Percentiles rank a stretch among this genome's conserved stretches.
These are phyloP conservation scores for Lodderomyces margitis DNA, from an alignment of 1,139 yeast genomes.

Conservation along the genomic window DNA sequence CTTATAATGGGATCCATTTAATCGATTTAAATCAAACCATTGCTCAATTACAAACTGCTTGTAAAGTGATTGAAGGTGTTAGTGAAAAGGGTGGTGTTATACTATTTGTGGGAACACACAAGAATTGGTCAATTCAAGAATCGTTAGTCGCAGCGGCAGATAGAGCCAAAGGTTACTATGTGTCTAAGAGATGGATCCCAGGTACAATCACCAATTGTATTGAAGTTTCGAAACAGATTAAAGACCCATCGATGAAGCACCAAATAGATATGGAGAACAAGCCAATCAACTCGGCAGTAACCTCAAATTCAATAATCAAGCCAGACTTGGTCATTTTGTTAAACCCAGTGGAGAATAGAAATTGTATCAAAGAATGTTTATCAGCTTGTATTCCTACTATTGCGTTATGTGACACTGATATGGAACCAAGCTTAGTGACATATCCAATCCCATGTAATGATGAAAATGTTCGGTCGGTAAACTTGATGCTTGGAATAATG, in stretches of 20 bases:
- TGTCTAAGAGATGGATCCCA: slow-evolving; percentile 87
- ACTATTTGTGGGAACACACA: slow-evolving; percentile 79
- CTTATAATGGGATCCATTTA: slow-evolving; percentile 82
- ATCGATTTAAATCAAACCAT: slow-evolving; percentile 87
- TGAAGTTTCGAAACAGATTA: slow-evolving; percentile 73
- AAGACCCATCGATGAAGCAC: slow-evolving; percentile 50
- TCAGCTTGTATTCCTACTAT: slow-evolving; percentile 86
- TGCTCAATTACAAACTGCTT: slow-evolving; percentile 71
- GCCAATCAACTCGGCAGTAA: slow-evolving; percentile 56
- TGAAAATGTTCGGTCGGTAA: slow-evolving; percentile 81
- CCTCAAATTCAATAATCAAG: slow-evolving; percentile 52
- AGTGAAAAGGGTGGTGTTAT: slow-evolving; percentile 83
- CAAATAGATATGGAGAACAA: slow-evolving; percentile 40
- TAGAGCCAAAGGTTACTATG: slow-evolving; percentile 76
- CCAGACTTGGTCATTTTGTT: slow-evolving; percentile 87
- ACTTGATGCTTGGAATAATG: slow-evolving; percentile 76
- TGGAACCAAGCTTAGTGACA: slow-evolving; percentile 84
- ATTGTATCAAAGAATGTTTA: slow-evolving; percentile 78
- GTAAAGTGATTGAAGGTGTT: slow-evolving; percentile 75
- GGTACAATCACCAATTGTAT: slow-evolving; percentile 89
- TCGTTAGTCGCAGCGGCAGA: slow-evolving; percentile 78
- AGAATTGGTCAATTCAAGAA: slow-evolving; percentile 64
- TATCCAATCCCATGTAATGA: slow-evolving; percentile 97
- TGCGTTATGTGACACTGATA: slow-evolving; percentile 91
- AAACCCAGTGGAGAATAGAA: slow-evolving; percentile 86